phyloP scores from a whole-genome alignment of 257 asterid species.

The Lantana camara region DNA sequence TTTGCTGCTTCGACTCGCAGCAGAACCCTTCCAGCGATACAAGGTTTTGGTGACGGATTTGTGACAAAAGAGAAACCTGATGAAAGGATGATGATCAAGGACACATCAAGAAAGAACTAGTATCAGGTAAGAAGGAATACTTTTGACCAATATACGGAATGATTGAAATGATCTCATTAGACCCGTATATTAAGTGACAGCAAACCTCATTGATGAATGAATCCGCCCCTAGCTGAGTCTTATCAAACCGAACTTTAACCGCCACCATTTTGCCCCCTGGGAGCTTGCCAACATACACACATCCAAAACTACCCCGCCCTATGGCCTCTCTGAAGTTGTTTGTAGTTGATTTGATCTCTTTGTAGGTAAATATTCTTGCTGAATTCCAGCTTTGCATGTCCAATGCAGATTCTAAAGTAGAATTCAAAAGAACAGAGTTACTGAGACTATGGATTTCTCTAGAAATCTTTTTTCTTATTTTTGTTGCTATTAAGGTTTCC shows the following conservation, averaged over 20 bases:
- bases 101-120: not conserved
- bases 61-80: conserved; percentile 81
- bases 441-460: not conserved
- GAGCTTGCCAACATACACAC: conserved; percentile 80
- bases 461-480: not conserved
- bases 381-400: conserved; percentile 65
- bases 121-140: no score
- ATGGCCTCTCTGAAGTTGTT: conserved; percentile 77
- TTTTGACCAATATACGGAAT: no score
- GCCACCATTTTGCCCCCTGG: conserved; percentile 75
- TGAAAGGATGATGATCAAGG: conserved; percentile 21
- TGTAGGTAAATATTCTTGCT: conserved; percentile 68
- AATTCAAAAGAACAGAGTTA: conserved; percentile 6
- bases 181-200: no score
- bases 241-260: conserved; percentile 86
- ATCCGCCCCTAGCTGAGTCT: conserved; percentile 82
- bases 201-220: conserved; percentile 90
- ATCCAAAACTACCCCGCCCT: conserved; percentile 94
- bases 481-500: conserved; percentile 13
- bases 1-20: conserved; percentile 85
- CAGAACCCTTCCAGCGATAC: conserved; percentile 88
- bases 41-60: conserved; percentile 78
- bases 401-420: conserved; percentile 40
- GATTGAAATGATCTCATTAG: no score
- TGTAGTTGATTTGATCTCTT: conserved; percentile 79